A percentile compares a stretch with the other conserved stretches of the same genome.
phyloP scores from a whole-genome alignment of 352 stramenopile genomes.

The Pythium aristosporum region DNA sequence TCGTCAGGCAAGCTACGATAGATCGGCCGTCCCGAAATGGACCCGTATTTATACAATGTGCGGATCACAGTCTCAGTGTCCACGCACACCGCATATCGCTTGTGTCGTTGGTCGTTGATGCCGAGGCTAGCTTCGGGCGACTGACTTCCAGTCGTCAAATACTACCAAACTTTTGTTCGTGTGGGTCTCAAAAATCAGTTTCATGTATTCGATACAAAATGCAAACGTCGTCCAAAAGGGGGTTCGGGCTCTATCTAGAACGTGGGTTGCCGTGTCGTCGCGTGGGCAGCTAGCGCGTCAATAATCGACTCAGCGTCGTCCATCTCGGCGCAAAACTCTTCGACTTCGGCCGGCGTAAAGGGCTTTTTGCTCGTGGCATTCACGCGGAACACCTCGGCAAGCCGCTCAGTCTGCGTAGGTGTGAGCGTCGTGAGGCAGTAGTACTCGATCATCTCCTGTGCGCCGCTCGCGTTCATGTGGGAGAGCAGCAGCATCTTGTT shows the following conservation, averaged over 20 bases:
- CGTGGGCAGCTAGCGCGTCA: conserved; percentile 11
- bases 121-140: too few species aligned
- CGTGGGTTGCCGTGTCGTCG: not conserved
- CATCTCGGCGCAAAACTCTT: conserved; percentile 40
- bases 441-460: conserved; percentile 41
- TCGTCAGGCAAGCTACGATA: too few species aligned
- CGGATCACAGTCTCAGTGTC: too few species aligned
- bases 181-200: too few species aligned
- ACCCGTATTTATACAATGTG: too few species aligned
- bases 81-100: too few species aligned
- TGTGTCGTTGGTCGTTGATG: too few species aligned
- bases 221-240: too few species aligned
- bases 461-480: conserved; percentile 31
- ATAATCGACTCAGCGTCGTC: conserved; percentile 26
- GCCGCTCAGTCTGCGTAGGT: conserved; percentile 7
- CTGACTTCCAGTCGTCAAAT: too few species aligned
- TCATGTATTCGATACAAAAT: too few species aligned
- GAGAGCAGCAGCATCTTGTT: conserved; percentile 62
- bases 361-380: conserved; percentile 19
- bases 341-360: conserved; percentile 34
- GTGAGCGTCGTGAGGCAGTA: conserved; percentile 30
- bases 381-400: conserved; percentile 13
- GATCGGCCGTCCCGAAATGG: too few species aligned
- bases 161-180: too few species aligned
- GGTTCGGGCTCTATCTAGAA: not conserved